These are phyloP conservation scores for Mycena olivaceomarginata DNA, from an alignment of 768 basidiomycete species.

Conservation along the genomic window DNA sequence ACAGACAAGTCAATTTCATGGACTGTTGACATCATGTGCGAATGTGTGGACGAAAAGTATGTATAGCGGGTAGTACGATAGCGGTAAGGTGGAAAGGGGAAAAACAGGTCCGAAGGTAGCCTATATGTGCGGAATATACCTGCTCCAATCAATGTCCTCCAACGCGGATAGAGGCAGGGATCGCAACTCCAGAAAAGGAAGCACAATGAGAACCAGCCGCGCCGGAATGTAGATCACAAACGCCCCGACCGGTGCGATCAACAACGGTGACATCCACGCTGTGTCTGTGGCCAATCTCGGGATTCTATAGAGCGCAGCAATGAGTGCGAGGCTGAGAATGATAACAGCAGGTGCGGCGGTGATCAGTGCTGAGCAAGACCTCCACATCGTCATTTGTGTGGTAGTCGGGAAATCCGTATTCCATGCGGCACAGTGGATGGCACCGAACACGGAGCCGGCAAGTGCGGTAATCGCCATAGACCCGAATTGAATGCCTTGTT, in stretches of 20 bases:
- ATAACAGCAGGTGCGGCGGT: conserved; percentile 21
- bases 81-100: too few relatives aligned
- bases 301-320: background rate
- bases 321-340: background rate
- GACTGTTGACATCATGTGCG: too few relatives aligned
- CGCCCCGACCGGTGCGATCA: too few relatives aligned
- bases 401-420: conserved; percentile 44
- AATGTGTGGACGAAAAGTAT: too few relatives aligned
- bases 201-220: background rate
- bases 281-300: background rate
- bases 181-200: background rate
- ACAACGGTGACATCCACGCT: background rate
- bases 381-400: conserved; percentile 46
- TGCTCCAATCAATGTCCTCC: conserved; percentile 40
- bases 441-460: conserved; percentile 48
- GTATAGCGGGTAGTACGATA: too few relatives aligned
- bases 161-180: conserved; percentile 4
- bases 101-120: too few relatives aligned
- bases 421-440: conserved; percentile 53
- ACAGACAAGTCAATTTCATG: too few relatives aligned
- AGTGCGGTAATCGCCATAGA: background rate
- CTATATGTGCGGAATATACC: conserved; percentile 43
- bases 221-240: background rate
- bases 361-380: conserved; percentile 39
- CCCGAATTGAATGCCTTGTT: background rate